Evolutionary conservation across 495 filamentous ascomycete genomes (phyloP), one percentile per base, ranked within the genome.

Genomic region (Trichoderma erinaceum): DNA sequence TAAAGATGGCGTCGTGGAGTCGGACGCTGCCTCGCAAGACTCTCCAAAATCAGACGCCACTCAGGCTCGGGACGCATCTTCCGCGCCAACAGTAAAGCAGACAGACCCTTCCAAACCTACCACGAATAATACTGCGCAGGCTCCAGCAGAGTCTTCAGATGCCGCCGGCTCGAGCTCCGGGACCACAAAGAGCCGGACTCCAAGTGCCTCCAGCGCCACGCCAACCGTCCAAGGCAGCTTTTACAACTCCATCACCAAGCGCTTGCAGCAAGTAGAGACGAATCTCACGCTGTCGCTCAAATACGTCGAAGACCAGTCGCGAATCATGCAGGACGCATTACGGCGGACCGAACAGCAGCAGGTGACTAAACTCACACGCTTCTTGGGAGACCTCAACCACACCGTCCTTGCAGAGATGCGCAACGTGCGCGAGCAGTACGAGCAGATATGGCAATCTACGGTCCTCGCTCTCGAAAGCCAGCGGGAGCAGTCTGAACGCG

Each of bases 281-380:
- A 97, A 98, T 77, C 92, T 92, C 8, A 95, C 93, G 3, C 82
- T 99, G 35, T 97, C 93, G 0, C 84, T 99, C 3, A 91, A 96
- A 72, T 99, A 98, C 74, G 97, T 99, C 70, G 93, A 97, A 79
- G 90, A 95, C 65, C 95, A 99, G 74, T 98, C 95, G 18, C 88
- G 87, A 56, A 91, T 97, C 66, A 84, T 99, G 3, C 90, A 93
- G 21, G 92, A 97, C 66, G 93, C 94, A 1, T 95, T 99, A 71
- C 86, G 85, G 58, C 93, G 93, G 75, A 91, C 96, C 52, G 94
- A 98, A 74, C 92, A 91, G 72, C 87, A 90, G 27, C 95, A 99
- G 74, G 81, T 96, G 41, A 80, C 85, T 41, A 96, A 95, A 74
- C 92, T 93, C 8, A 88, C 87, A 41, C 82, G 80, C 10, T 97